Conservation (phyloP, 1,284 basidiomycete species). For the Rhodotorula sp. region DNA sequence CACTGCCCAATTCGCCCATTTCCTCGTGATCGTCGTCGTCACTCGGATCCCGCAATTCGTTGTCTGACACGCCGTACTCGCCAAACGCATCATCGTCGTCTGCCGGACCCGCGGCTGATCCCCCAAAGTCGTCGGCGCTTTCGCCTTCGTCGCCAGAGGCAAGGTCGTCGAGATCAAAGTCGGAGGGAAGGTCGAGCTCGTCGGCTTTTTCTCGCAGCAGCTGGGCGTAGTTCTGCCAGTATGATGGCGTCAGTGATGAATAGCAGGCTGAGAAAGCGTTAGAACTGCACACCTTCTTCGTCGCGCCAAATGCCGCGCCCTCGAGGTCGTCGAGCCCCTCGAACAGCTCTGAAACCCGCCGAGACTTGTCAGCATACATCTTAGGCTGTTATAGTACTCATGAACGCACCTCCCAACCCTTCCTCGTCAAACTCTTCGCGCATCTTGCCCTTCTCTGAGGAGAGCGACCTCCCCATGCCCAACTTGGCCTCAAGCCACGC, state of each 20-base stretch:
- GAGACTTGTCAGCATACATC: neutral
- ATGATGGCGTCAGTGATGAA: neutral
- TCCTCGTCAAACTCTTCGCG: conserved; percentile 51
- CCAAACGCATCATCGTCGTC: conserved; percentile 6
- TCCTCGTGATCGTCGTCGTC: conserved; percentile 35
- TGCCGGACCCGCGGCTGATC: conserved; percentile 3
- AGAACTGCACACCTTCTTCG: conserved; percentile 45
- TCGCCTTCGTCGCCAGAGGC: conserved; percentile 7
- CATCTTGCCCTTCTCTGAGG: conserved; percentile 52
- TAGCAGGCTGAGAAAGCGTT: no score
- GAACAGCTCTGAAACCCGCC: conserved; percentile 31
- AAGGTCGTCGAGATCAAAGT: conserved; percentile 42
- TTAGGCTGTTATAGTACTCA: neutral
- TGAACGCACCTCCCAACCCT: conserved; percentile 61
- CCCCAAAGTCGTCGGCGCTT: neutral
- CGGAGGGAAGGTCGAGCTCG: conserved; percentile 37
- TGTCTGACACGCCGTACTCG: conserved; percentile 19
- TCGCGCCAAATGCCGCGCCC: conserved; percentile 46
- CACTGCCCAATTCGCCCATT: conserved; percentile 21
- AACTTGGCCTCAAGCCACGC: conserved; percentile 71
- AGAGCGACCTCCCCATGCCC: conserved; percentile 46
- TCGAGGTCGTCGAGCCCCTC: conserved; percentile 58
- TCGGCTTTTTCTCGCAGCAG: conserved; percentile 42
- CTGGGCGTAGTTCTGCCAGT: conserved; percentile 26
- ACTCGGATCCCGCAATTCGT: conserved; percentile 21